phyloP scores from a whole-genome alignment of 2,329 filamentous ascomycete genomes.

The Colletotrichum somersetense region DNA sequence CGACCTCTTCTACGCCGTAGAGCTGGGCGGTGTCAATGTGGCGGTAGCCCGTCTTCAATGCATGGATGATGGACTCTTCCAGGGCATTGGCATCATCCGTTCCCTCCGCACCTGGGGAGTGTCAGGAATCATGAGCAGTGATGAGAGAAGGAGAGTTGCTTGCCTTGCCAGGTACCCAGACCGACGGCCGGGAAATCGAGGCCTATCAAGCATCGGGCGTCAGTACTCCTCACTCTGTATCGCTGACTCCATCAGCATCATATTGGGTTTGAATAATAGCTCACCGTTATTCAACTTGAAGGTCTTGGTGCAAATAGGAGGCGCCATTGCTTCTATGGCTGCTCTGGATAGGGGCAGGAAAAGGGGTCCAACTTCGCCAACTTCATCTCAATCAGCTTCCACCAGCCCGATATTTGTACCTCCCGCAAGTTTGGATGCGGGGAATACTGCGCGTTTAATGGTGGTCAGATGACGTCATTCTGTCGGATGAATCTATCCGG shows the following conservation, averaged over 20 bases:
- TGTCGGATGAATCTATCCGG: neutral
- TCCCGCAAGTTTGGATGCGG: slow-evolving; percentile 3
- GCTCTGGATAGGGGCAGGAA: neutral
- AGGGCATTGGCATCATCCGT: slow-evolving; percentile 44
- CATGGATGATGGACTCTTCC: slow-evolving; percentile 49
- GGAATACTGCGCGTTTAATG: neutral
- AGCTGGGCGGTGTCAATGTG: slow-evolving; percentile 47
- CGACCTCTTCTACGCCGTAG: slow-evolving; percentile 48
- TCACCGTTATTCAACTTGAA: slow-evolving; percentile 43
- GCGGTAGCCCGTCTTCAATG: slow-evolving; percentile 49
- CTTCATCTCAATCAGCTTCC: neutral
- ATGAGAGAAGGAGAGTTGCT: neutral
- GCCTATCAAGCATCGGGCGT: neutral
- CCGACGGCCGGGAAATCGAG: slow-evolving; percentile 44
- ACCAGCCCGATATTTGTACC: neutral
- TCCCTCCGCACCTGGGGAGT: slow-evolving; percentile 29
- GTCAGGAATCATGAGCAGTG: neutral
- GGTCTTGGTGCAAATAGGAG: slow-evolving; percentile 41
- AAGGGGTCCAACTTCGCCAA: too few relatives aligned
- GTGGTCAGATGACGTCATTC: slow-evolving; percentile 2
- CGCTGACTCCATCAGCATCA: neutral
- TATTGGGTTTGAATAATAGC: neutral
- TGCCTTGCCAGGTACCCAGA: slow-evolving; percentile 47
- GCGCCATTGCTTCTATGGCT: slow-evolving; percentile 14
- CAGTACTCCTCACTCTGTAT: neutral